Percentiles rank a stretch among this genome's conserved stretches.
Conservation (phyloP, 78 protist species). For the Trichosphaerium sp. region DNA sequence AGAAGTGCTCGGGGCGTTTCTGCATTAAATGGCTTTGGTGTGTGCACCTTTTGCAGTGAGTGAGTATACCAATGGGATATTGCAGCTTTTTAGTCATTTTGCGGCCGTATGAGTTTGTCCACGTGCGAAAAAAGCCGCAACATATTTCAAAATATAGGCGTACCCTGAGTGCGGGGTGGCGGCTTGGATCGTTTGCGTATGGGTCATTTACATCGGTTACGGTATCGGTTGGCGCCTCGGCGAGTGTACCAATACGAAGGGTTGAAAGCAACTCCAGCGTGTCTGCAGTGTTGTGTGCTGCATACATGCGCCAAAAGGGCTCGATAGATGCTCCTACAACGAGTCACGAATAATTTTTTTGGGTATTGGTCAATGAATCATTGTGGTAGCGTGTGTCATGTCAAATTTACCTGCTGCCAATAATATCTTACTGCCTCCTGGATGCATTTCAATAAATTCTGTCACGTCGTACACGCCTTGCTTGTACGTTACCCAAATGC, state of each 20-base stretch:
- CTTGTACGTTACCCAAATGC: neutral
- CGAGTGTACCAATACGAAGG: neutral
- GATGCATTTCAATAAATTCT: neutral
- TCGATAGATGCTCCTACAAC: neutral
- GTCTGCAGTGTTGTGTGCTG: neutral
- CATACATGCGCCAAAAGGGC: neutral
- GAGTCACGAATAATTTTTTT: too few relatives aligned
- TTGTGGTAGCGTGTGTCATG: too few relatives aligned
- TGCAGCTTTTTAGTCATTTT: too few relatives aligned
- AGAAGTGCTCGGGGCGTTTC: conserved; percentile 46
- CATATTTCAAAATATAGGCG: too few relatives aligned
- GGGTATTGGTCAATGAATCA: too few relatives aligned
- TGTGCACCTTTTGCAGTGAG: too few relatives aligned
- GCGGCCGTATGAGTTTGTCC: too few relatives aligned
- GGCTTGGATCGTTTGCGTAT: conserved; percentile 1
- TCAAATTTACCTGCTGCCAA: conserved; percentile 5
- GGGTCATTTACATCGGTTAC: neutral
- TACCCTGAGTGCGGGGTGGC: conserved; percentile 1
- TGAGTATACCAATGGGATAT: too few relatives aligned
- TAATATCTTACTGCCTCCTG: neutral
- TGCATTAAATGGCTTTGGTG: conserved; percentile 69
- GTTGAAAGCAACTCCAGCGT: neutral
- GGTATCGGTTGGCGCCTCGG: neutral
- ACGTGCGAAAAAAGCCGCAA: too few relatives aligned
- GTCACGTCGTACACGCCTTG: conserved; percentile 12